Base-by-base conservation (phyloP, 2,329 filamentous ascomycete genomes). In the Mycosphaerella sp. region DNA sequence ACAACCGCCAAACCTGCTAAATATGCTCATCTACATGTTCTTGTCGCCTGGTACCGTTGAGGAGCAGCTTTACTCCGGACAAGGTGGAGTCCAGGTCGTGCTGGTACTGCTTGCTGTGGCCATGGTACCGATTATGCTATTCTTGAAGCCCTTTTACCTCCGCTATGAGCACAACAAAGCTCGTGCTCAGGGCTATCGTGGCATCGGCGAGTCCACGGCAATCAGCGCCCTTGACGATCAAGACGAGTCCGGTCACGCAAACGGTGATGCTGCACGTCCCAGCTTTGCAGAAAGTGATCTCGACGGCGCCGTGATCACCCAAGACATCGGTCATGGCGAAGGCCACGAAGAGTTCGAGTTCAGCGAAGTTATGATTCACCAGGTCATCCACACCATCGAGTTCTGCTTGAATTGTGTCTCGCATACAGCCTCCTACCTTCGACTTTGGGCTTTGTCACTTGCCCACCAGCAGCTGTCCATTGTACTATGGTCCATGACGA, bases 1-100 rank as follows among this genome's bases (percentile, higher is more conserved):
- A 60, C 78, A 81, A 56, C 88, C 94, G 1, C 93, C 94, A 2
- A 89, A 89, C 64, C 77, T 98, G 54, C 75, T 98, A 56, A 98
- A 98, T 79, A 97, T 97, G 91, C 78, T 98, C 65, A 98, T 98
- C 66, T 96, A 96, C 79, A 98, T 98, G 94, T 98, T 98, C 76
- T 74, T 98, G 61, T 82, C 85, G 58, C 93, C 93, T 3, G 89
- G 89, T 45, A 86, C 71, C 0, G 73, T 86, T 21, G 84, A 87
- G 43, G 80, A 88, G 55, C 78, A 78, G 44, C 77, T 98, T 4
- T 98, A 95, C 68, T 68, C 75, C 17, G 87, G 87, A 37, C 93
- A 98, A 70, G 79, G 76, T 12, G 68, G 68, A 2, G 79, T 98
- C 0, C 93, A 98, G 70, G 74, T 88, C 10, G 68, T 87, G 47